Conservation (phyloP, 2,329 filamentous ascomycete genomes). For the Epicoccum nigrum region DNA sequence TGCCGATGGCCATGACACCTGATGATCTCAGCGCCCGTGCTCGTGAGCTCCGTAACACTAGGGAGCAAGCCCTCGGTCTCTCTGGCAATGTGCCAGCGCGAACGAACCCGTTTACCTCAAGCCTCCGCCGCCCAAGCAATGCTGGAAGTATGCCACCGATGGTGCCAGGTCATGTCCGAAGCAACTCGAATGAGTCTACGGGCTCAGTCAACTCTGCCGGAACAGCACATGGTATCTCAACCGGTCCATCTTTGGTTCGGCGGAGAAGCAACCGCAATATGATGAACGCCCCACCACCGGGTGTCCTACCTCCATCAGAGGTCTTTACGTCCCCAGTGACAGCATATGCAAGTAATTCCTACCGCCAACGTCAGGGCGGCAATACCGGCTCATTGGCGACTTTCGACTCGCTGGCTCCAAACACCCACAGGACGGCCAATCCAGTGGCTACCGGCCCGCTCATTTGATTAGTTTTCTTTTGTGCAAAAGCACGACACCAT, state of each 20-base stretch:
- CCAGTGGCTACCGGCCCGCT: slow-evolving; percentile 44
- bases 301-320: slow-evolving; percentile 32
- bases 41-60: slow-evolving; percentile 46
- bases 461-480: slow-evolving; percentile 26
- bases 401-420: slow-evolving; percentile 38
- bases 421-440: slow-evolving; percentile 32
- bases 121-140: slow-evolving; percentile 38
- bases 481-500: not conserved
- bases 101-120: slow-evolving; percentile 46
- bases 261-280: slow-evolving; percentile 47
- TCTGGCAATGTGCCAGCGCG: slow-evolving; percentile 34
- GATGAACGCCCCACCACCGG: slow-evolving; percentile 30
- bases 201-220: slow-evolving; percentile 39
- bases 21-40: slow-evolving; percentile 45
- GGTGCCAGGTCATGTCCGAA: slow-evolving; percentile 29
- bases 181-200: slow-evolving; percentile 43
- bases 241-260: slow-evolving; percentile 39
- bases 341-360: slow-evolving; percentile 38
- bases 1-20: slow-evolving; percentile 35
- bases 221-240: slow-evolving; percentile 31
- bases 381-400: slow-evolving; percentile 24
- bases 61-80: slow-evolving; percentile 40
- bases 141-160: slow-evolving; percentile 24
- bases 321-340: slow-evolving; percentile 32
- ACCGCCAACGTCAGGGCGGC: slow-evolving; percentile 34